Evolutionary conservation across 2,329 filamentous ascomycete genomes (phyloP), one percentile per base, ranked within the genome.

Genomic region (Aspergillus novofumigatus): DNA sequence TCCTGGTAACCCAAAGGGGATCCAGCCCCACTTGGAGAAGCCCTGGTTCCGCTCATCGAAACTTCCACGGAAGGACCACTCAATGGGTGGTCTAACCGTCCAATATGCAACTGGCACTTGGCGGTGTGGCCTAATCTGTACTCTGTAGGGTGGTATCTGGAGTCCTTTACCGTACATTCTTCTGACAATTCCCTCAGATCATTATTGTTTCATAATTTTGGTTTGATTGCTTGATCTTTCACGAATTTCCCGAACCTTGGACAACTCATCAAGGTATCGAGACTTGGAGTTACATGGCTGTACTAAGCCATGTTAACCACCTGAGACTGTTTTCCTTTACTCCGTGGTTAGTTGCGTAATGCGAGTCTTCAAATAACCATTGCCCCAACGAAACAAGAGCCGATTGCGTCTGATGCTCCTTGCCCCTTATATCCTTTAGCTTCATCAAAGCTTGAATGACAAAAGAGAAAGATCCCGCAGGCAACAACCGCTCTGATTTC

Each of bases 41-140:
- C 62, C 62, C 59, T 60, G 63, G 63, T 61, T 61, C 63, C 62
- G 63, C 60, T 59, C 63, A 65, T 65, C 60, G 63, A 65, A 65
- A 63, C 59, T 65, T 65, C 63, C 45, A 65, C 63, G 54, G 60
- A 56, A 59, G 51, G 53, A 47, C 20, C 26, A 38, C 32, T 38
- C 32, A 38, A 38, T 17, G 14, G 32, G 14, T 38, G 32, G 32
- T 38, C 32, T 17, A 35, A 35, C 11, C 32, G 14, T 38, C 32
- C 32, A 38, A 38, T 38, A 38, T 38, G 32, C 32, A 38, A 17
- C 32, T 17, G 14, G 32, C 32, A 38, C 32, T 38, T 38, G 32
- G 32, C 32, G 32, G 32, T 38, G 32, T 38, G 32, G 32, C 32
- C 32, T 32, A 32, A 14, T 32, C 29, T 32, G 29, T 32, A 32